Evolutionary conservation across 768 basidiomycete genomes (phyloP).

Genomic region (Leccinum disarticulatum): DNA sequence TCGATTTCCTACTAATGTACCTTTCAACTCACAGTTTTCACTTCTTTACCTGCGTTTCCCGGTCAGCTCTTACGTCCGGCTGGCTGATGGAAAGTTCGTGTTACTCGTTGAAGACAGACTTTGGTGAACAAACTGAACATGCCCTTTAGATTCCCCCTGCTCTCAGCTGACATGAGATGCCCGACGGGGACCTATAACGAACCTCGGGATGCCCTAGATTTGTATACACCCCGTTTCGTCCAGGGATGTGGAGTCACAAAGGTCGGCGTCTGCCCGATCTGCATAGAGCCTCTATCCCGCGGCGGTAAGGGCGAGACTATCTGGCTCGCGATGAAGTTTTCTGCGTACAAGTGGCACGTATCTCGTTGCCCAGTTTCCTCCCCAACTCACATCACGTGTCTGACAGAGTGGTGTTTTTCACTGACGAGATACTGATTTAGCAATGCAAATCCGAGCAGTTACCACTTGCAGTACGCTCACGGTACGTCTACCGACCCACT

Average conservation of each 20-base stretch:
- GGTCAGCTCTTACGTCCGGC: conserved; percentile 53
- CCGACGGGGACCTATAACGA: conserved; percentile 53
- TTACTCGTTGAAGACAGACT: conserved; percentile 1
- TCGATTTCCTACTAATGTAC: conserved; percentile 49
- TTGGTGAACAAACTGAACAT: background rate
- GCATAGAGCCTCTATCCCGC: conserved; percentile 55
- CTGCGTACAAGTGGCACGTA: conserved; percentile 77
- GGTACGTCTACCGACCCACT: conserved; percentile 41
- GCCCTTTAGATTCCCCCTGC: conserved; percentile 18
- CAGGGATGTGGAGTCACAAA: conserved; percentile 67
- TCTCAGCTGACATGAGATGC: conserved; percentile 20
- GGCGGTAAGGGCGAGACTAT: conserved; percentile 63
- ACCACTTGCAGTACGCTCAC: conserved; percentile 81
- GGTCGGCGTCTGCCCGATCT: conserved; percentile 77
- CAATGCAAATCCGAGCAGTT: conserved; percentile 40
- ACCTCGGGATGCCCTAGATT: conserved; percentile 58
- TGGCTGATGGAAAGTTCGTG: conserved; percentile 41
- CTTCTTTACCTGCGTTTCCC: conserved; percentile 74
- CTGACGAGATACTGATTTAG: conserved; percentile 7
- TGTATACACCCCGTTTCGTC: conserved; percentile 80
- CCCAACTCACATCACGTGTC: conserved; percentile 3
- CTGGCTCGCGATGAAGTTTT: conserved; percentile 80
- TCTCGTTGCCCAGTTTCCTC: background rate
- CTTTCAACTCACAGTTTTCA: conserved; percentile 49
- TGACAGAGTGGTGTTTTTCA: conserved; percentile 19